Percentiles rank a stretch among this genome's conserved stretches.
Conservation (phyloP, 1,284 basidiomycete genomes). For the Mycena sp. region DNA sequence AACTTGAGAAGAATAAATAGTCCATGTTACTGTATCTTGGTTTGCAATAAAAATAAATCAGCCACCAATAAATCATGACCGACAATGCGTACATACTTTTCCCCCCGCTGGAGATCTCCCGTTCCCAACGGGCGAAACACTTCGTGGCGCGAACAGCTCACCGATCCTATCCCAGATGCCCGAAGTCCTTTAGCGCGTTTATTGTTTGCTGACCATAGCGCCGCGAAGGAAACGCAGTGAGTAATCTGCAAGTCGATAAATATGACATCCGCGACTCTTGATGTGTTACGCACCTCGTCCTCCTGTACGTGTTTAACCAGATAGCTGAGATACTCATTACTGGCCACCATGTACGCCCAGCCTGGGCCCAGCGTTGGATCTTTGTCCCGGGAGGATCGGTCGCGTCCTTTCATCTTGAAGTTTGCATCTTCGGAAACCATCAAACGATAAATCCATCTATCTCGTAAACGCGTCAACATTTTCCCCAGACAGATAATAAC, state of each 20-base stretch:
- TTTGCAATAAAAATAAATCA: neutral
- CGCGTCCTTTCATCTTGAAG: conserved; percentile 36
- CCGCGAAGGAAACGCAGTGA: neutral
- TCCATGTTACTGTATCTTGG: conserved; percentile 25
- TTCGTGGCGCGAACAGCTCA: conserved; percentile 37
- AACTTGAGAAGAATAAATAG: conserved; percentile 15
- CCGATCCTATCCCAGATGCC: conserved; percentile 36
- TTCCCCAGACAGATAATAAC: neutral
- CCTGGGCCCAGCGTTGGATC: conserved; percentile 27
- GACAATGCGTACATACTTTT: conserved; percentile 24
- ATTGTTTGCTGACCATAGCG: conserved; percentile 36
- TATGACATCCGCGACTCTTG: neutral
- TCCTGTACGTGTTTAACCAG: conserved; percentile 31
- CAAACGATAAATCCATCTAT: conserved; percentile 28
- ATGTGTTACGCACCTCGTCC: conserved; percentile 34
- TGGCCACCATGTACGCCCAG: conserved; percentile 37
- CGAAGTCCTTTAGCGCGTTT: conserved; percentile 37
- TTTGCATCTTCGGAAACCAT: conserved; percentile 39
- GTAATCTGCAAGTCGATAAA: conserved; percentile 34
- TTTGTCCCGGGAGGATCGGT: conserved; percentile 18
- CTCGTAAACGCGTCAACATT: no score
- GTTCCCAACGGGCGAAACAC: conserved; percentile 36
- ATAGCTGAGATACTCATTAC: conserved; percentile 29
- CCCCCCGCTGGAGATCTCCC: conserved; percentile 40
- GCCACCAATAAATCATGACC: no score